Evolutionary conservation across 2,329 filamentous ascomycete genomes (phyloP).

Genomic region (Diaporthe sp.): DNA sequence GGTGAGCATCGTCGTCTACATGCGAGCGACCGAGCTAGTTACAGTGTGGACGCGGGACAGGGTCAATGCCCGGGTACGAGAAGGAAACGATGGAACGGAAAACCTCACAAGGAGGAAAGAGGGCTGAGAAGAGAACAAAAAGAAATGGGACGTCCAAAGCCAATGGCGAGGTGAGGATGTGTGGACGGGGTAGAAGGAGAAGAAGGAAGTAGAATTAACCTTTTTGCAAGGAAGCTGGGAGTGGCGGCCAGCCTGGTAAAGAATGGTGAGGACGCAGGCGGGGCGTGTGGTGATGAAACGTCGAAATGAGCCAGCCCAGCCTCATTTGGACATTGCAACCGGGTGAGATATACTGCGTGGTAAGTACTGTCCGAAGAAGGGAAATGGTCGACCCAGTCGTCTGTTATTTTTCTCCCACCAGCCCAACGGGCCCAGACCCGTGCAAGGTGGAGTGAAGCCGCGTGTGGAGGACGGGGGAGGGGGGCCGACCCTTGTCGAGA

Average conservation of each 20-base stretch:
- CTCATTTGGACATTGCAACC: conserved; percentile 61
- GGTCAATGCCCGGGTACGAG: conserved; percentile 27
- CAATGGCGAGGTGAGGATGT: conserved; percentile 39
- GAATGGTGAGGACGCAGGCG: conserved; percentile 55
- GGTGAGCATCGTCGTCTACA: conserved; percentile 70
- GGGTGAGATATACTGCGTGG: conserved; percentile 45
- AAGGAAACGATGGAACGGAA: conserved; percentile 32
- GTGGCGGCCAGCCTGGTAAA: conserved; percentile 62
- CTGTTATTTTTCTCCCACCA: conserved; percentile 38
- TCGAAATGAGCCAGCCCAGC: conserved; percentile 58
- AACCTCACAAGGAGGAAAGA: conserved; percentile 36
- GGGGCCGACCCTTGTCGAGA: conserved; percentile 38
- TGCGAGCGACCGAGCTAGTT: conserved; percentile 41
- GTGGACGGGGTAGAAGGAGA: conserved; percentile 33
- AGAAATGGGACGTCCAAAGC: conserved; percentile 28
- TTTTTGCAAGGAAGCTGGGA: conserved; percentile 58
- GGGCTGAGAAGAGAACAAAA: conserved; percentile 38
- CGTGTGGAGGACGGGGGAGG: conserved; percentile 35
- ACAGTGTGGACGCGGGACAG: conserved; percentile 37
- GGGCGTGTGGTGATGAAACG: conserved; percentile 59
- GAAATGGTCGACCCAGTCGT: conserved; percentile 46
- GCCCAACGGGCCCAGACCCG: conserved; percentile 40
- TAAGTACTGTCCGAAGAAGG: conserved; percentile 48
- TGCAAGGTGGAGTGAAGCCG: conserved; percentile 40
- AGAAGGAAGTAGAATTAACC: conserved; percentile 54